phyloP scores from a whole-genome alignment of 2,329 filamentous ascomycete species.

The Helminthosporium solani region DNA sequence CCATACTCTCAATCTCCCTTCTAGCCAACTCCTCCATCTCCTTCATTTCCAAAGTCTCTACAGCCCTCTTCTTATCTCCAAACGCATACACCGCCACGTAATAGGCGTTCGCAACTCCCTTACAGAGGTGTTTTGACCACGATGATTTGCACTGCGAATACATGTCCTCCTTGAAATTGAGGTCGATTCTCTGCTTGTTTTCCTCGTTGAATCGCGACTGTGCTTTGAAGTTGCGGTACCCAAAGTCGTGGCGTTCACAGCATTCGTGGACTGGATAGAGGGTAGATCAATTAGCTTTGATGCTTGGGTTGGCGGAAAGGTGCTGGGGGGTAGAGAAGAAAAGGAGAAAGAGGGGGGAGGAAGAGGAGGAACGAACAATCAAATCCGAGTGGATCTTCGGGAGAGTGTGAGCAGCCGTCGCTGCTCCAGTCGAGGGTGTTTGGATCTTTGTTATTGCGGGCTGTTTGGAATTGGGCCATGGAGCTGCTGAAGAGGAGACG shows the following conservation, averaged over 20 bases:
- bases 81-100: slow-evolving; percentile 34
- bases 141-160: slow-evolving; percentile 32
- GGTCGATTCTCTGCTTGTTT: slow-evolving; percentile 50
- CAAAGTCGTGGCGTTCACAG: slow-evolving; percentile 58
- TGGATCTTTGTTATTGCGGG: slow-evolving; percentile 46
- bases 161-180: slow-evolving; percentile 50
- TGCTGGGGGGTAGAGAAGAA: too few relatives aligned
- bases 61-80: slow-evolving; percentile 8
- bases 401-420: slow-evolving; percentile 40
- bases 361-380: slow-evolving; percentile 19
- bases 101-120: slow-evolving; percentile 35
- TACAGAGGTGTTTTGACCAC: slow-evolving; percentile 17
- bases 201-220: slow-evolving; percentile 49
- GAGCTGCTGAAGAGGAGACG: slow-evolving; percentile 49
- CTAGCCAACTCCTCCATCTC: neutral
- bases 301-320: too few relatives aligned
- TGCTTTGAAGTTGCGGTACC: slow-evolving; percentile 52
- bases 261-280: slow-evolving; percentile 17
- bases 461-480: slow-evolving; percentile 46
- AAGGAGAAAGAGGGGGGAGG: neutral
- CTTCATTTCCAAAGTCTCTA: neutral
- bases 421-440: slow-evolving; percentile 39
- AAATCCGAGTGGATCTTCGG: slow-evolving; percentile 37
- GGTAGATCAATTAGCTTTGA: neutral
- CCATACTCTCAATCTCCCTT: neutral